A percentile compares a stretch with the other conserved stretches of the same genome.
These are phyloP conservation scores for Combretum micranthum DNA, from an alignment of 345 rosid species.

Conservation along the genomic window DNA sequence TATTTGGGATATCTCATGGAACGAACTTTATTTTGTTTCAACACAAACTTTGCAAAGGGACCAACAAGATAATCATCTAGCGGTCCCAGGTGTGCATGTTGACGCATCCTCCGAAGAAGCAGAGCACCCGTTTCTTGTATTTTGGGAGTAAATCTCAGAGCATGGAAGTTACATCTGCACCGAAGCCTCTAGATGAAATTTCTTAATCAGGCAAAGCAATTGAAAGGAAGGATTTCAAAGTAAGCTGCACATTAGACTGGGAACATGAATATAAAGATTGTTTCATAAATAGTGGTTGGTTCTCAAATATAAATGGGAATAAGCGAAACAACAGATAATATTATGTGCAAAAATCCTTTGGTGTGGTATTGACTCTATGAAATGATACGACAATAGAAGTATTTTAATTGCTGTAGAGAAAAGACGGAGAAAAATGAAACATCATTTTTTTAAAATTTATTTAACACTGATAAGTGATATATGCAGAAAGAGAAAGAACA, in stretches of 20 bases:
- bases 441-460: too few relatives aligned
- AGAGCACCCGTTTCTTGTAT: constrained; percentile 80
- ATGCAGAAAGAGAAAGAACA: too few relatives aligned
- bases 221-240: constrained; percentile 9
- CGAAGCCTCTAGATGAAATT: constrained; percentile 79
- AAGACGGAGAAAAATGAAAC: too few relatives aligned
- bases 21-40: constrained; percentile 27
- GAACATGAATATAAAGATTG: background rate
- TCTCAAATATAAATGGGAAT: too few relatives aligned
- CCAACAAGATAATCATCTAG: constrained; percentile 75
- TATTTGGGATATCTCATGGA: constrained; percentile 54
- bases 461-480: too few relatives aligned
- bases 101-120: constrained; percentile 69
- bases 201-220: constrained; percentile 29
- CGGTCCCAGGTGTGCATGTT: constrained; percentile 37
- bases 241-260: too few relatives aligned
- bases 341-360: too few relatives aligned
- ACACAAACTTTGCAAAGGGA: constrained; percentile 42
- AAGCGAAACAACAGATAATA: too few relatives aligned
- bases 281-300: too few relatives aligned
- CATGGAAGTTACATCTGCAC: constrained; percentile 96
- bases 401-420: too few relatives aligned
- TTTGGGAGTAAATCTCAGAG: constrained; percentile 66
- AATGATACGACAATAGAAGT: too few relatives aligned
- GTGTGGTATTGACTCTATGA: too few relatives aligned